Evolutionary conservation across 1,139 yeast species (phyloP), one percentile per base, ranked within the genome.

Genomic region (Geotrichum reessii): DNA sequence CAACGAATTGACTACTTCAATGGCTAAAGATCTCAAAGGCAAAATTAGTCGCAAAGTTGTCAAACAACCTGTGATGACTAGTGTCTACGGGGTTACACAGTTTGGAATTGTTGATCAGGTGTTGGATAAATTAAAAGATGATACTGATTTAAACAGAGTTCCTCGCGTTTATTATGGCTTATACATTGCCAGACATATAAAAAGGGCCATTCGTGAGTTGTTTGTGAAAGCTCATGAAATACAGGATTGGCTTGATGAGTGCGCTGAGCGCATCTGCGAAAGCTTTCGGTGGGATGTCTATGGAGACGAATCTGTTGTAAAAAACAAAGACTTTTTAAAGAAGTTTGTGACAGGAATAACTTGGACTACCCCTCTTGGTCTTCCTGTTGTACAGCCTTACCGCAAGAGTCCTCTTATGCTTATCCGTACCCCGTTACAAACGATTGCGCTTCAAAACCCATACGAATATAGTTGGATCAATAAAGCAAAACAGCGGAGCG

Each of bases 61-160:
- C 51, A 92, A 92, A 70, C 96, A 90, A 72, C 89, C 98, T 0
- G 97, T 92, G 19, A 92, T 92, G 97, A 92, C 97, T 0, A 90
- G 88, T 66, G 97, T 92, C 50, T 92, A 92, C 71, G 98, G 98
- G 65, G 98, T 90, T 25, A 92, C 97, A 0, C 86, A 80, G 69
- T 81, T 86, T 63, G 97, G 97, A 19, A 96, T 96, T 0, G 81
- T 86, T 19, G 82, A 83, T 1, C 97, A 92, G 73, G 87, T 91
- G 65, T 57, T 63, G 46, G 62, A 63, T 22, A 68, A 65, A 58
- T 74, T 71, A 65, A 75, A 69, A 64, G 77, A 65, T 8, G 51
- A 51, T n/a, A 22, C 50, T n/a, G 58, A 24, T 1, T 37, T 58
- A 8, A 52, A 49, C 9, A 17, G 47, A 12, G 52, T 46, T 14